Evolutionary conservation across 768 basidiomycete species (phyloP), one percentile per base, ranked within the genome.

Genomic region (Lentinula guzmanii): DNA sequence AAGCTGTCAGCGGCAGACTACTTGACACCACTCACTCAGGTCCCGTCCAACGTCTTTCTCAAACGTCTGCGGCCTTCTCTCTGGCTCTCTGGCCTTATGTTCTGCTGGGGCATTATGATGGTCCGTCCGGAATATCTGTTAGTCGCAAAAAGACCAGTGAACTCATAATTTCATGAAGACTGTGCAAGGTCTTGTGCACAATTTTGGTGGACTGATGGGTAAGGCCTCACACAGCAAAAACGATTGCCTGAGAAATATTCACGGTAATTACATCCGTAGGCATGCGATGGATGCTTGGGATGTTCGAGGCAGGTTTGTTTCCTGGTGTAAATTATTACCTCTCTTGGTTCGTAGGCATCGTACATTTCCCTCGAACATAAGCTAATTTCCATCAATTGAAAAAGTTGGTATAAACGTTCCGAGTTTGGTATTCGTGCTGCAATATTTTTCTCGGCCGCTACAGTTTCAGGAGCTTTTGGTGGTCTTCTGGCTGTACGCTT

Each of bases 391-490:
- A 58, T 28, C 34, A 42, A 48, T 28, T 37, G 42, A 9, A 3
- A 1, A 52, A 80, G 77, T 62, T 82, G 77, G 82, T 79, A 79
- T 65, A 82, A 86, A 66, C 87, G 90, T 39, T 85, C 85, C 13
- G 92, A 93, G 67, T 90, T 90, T 64, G 90, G 89, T 61, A 76
- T 86, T 72, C 65, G 82, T 7, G 80, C 85, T 28, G 85, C 87
- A 0, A 67, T 90, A 33, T 91, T 90, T 74, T 91, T 90, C 74
- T 84, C 85, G 0, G 87, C 91, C 3, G 90, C 91, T 0, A 91
- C 89, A 2, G 82, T 90, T 0, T 86, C 89, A 2, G 92, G 91
- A n/a, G 90, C 90, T 21, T 92, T 92, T 64, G 88, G 88, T 58
- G 89, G 89, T 54, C 74, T 90, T 18, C 82, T 91, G 52, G 87